Base-by-base conservation (phyloP, 192 early-diverging fungal species). In the Lunasporangiospora selenospora region DNA sequence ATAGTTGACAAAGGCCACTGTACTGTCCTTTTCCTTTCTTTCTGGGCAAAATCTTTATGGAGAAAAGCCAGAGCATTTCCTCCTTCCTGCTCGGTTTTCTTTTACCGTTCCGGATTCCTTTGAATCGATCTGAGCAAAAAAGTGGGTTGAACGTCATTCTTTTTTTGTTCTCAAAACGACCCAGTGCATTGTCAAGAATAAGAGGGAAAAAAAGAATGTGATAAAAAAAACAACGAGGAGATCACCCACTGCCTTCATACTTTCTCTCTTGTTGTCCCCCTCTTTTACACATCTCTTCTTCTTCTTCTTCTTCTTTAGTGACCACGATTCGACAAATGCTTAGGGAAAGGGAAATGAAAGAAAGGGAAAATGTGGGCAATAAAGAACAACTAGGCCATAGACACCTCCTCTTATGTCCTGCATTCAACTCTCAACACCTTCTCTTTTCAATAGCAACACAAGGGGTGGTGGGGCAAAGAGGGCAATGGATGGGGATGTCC, bases 391-490 rank as follows among this genome's bases (percentile, higher is more conserved):
- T 31, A 39, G 24, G 24, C 46, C 53, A 64, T 32, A 49, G 30
- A 33, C 45, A 33, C 2, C 16, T 16, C 32, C 43, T 18, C 46
- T 45, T 18, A 54, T 64, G 52, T 47, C 23, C 53, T 64, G 62
- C 53, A 49, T 42, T 12, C 44, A 37, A 65, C 27, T 43, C 45
- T 42, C 53, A 44, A 41, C 57, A 53, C 46, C 40, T 31, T 53
- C 53, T 57, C 63, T 65, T 57, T 56, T 15, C 8, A 38, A 7
- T 38, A 15, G 7, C 16, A 43, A 6, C 41, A 19, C 6, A n/a
- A 43, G 41, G 37, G 8, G 37, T 38, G 7, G 37, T 15, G 41
- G 41, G 41, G 16, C 41, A 6, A n/a, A 11, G 5, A 18, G 16
- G 16, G 41, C 6, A 13, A 11, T 15, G 15, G 8, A 38, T 38